phyloP scores from a whole-genome alignment of 345 rosid species.

The Physaria fendleri region DNA sequence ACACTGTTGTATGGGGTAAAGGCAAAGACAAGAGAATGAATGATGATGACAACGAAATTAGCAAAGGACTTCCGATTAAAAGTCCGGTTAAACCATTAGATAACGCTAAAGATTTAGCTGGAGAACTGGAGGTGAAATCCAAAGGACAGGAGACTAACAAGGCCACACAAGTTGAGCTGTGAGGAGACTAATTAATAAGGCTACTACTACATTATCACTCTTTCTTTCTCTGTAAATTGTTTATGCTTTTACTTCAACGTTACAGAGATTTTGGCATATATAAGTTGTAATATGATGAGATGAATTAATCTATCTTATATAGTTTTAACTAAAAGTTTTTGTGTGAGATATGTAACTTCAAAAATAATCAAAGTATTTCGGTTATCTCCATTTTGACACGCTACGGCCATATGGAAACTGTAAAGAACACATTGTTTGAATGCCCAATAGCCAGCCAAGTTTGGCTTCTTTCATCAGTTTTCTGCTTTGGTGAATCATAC shows the following conservation, averaged over 20 bases:
- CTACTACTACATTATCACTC: slow-evolving; percentile 8
- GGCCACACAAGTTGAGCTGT: slow-evolving; percentile 16
- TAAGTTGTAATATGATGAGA: slow-evolving; percentile 13
- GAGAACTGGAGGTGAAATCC: slow-evolving; percentile 10
- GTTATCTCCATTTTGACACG: no score
- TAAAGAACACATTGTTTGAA: no score
- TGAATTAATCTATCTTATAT: slow-evolving; percentile 12
- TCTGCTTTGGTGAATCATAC: no score
- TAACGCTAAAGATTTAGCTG: slow-evolving; percentile 11
- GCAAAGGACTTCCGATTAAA: slow-evolving; percentile 46
- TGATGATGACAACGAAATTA: slow-evolving; percentile 18
- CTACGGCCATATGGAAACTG: no score
- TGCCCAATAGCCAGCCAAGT: no score
- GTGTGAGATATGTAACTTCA: slow-evolving; percentile 11
- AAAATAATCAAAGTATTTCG: slow-evolving; percentile 1
- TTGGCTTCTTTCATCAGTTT: no score
- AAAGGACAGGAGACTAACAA: slow-evolving; percentile 6
- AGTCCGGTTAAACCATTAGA: slow-evolving; percentile 17
- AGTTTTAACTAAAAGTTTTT: slow-evolving; percentile 18
- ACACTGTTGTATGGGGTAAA: slow-evolving; percentile 90
- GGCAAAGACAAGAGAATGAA: slow-evolving; percentile 49
- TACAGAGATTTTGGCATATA: slow-evolving; percentile 25
- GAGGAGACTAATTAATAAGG: neutral
- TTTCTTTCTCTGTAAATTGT: neutral
- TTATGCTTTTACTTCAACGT: slow-evolving; percentile 7